Percentiles rank a stretch among this genome's conserved stretches.
phyloP scores from a whole-genome alignment of 2,329 filamentous ascomycete genomes.

The Pyrenophora seminiperda region DNA sequence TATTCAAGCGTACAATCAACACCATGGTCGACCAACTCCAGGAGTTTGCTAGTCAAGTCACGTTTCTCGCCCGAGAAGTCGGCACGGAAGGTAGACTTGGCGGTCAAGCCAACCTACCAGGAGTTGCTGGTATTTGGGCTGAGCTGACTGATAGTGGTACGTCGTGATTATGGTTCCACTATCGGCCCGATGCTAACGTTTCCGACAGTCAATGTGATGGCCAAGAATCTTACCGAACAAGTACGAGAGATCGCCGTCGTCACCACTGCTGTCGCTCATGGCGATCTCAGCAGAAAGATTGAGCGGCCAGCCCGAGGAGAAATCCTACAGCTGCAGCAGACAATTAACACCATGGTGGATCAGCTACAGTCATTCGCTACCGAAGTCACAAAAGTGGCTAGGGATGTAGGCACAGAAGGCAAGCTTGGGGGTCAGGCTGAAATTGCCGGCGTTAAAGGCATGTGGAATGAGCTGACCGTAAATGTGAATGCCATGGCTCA shows the following conservation, averaged over 20 bases:
- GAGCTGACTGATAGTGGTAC: slow-evolving; percentile 73
- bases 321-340: slow-evolving; percentile 93
- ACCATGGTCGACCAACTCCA: slow-evolving; percentile 99
- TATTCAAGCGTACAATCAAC: slow-evolving; percentile 97
- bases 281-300: slow-evolving; percentile 95
- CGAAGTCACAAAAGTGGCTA: slow-evolving; percentile 67
- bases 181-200: slow-evolving; percentile 37
- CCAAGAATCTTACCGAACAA: slow-evolving; percentile 96
- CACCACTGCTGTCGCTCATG: slow-evolving; percentile 91
- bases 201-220: slow-evolving; percentile 86
- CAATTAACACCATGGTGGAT: slow-evolving; percentile 72
- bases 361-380: slow-evolving; percentile 69
- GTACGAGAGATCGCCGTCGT: slow-evolving; percentile 97
- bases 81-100: slow-evolving; percentile 93
- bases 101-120: slow-evolving; percentile 90
- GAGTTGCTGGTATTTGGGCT: slow-evolving; percentile 96
- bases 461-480: slow-evolving; percentile 68
- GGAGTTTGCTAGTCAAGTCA: slow-evolving; percentile 95
- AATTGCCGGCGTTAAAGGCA: slow-evolving; percentile 68
- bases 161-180: slow-evolving; percentile 27
- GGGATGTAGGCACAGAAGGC: slow-evolving; percentile 68
- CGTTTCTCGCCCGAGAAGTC: slow-evolving; percentile 90
- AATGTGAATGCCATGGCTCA: slow-evolving; percentile 61
- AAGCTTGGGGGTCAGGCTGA: slow-evolving; percentile 67
- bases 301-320: slow-evolving; percentile 91